Conservation (phyloP, 768 basidiomycete species). For the Austroboletus eburneus region DNA sequence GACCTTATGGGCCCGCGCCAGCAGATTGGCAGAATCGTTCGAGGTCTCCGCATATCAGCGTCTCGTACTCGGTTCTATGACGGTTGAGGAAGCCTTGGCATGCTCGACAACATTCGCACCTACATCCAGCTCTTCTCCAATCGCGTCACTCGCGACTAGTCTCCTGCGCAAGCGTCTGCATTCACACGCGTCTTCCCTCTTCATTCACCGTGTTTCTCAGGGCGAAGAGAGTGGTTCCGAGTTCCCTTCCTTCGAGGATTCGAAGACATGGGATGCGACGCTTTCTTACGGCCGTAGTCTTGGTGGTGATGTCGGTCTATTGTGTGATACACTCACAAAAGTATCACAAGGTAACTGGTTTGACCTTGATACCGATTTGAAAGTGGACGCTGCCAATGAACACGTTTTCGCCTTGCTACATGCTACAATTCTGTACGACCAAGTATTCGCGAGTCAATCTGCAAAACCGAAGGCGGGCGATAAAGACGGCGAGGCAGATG, state of each 20-base stretch:
- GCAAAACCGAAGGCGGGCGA: no score
- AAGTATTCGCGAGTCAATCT: conserved; percentile 46
- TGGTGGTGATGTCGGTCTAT: conserved; percentile 51
- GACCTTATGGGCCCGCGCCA: conserved; percentile 40
- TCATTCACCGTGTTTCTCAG: conserved; percentile 43
- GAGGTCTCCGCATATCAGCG: conserved; percentile 45
- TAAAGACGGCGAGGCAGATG: conserved; percentile 25
- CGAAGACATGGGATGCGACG: conserved; percentile 43
- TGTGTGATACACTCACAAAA: conserved; percentile 55
- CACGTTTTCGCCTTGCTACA: conserved; percentile 52
- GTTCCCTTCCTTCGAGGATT: conserved; percentile 20
- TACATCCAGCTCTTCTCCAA: conserved; percentile 29
- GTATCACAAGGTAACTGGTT: conserved; percentile 44
- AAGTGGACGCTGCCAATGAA: conserved; percentile 32
- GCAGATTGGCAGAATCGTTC: conserved; percentile 20
- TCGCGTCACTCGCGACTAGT: conserved; percentile 48
- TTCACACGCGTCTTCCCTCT: conserved; percentile 49
- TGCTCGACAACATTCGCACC: conserved; percentile 28
- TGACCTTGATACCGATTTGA: conserved; percentile 25
- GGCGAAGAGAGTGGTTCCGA: conserved; percentile 13
- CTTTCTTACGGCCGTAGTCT: conserved; percentile 60
- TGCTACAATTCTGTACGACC: conserved; percentile 58
- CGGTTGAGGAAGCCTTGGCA: conserved; percentile 49
- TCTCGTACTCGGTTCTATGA: conserved; percentile 49
- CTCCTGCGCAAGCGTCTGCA: conserved; percentile 51